Conservation (phyloP, 768 basidiomycete species). For the Boletus rubropictus region DNA sequence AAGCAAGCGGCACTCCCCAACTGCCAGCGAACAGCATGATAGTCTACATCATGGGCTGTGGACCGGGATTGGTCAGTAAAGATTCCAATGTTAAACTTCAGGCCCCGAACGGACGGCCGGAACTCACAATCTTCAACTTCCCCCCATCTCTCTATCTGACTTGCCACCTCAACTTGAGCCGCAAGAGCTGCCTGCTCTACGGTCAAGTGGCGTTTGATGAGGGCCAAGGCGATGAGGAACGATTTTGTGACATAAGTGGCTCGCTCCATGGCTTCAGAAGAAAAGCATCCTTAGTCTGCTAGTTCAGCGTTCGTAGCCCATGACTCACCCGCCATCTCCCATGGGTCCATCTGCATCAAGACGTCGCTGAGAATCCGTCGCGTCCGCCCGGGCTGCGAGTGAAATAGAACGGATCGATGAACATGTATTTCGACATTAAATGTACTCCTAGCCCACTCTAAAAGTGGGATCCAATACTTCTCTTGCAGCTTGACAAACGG, state of each 20-base stretch:
- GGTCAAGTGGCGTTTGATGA: conserved; percentile 69
- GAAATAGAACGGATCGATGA: conserved; percentile 66
- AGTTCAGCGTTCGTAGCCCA: neutral
- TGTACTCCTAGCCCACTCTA: conserved; percentile 67
- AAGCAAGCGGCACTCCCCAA: conserved; percentile 76
- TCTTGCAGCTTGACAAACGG: conserved; percentile 72
- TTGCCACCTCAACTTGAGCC: conserved; percentile 87
- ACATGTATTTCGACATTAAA: conserved; percentile 64
- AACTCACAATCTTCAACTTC: conserved; percentile 97
- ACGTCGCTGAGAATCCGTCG: conserved; percentile 52
- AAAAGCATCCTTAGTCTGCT: neutral
- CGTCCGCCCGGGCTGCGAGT: conserved; percentile 65
- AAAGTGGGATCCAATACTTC: conserved; percentile 82
- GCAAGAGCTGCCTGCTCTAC: conserved; percentile 83
- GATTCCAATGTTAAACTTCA: conserved; percentile 1
- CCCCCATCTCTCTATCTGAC: conserved; percentile 98
- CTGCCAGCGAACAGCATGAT: conserved; percentile 85
- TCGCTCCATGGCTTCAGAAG: conserved; percentile 74
- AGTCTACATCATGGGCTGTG: conserved; percentile 95
- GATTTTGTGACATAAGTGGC: conserved; percentile 87
- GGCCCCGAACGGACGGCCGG: neutral
- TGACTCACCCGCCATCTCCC: conserved; percentile 82
- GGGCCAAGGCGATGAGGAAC: conserved; percentile 79
- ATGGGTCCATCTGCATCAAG: conserved; percentile 63
- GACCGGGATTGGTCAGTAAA: conserved; percentile 12